These are phyloP conservation scores for Citrus mangshanensis DNA, from an alignment of 345 rosid genomes.

Conservation along the genomic window DNA sequence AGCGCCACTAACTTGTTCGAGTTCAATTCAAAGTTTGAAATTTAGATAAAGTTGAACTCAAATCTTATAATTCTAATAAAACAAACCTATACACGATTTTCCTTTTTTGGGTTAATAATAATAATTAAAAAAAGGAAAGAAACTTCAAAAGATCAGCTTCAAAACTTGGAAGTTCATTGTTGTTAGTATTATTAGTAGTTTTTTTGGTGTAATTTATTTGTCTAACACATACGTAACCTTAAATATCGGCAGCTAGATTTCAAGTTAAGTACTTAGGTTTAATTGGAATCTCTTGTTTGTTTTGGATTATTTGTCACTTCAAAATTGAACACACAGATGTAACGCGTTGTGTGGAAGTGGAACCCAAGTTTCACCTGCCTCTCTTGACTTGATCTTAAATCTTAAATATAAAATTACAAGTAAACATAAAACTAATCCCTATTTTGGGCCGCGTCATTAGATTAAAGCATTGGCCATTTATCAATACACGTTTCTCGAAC, in stretches of 20 bases:
- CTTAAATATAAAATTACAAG: too few relatives aligned
- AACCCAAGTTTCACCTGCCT: conserved; percentile 19
- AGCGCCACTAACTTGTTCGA: background rate
- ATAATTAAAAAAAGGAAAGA: too few relatives aligned
- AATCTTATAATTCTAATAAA: background rate
- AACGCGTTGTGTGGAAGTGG: background rate
- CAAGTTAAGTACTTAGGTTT: background rate
- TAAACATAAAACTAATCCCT: background rate
- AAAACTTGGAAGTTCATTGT: background rate
- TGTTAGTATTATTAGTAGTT: background rate
- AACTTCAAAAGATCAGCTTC: background rate
- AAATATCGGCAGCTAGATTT: background rate
- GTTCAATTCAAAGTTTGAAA: conserved; percentile 1
- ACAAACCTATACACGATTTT: too few relatives aligned
- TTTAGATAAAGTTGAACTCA: background rate
- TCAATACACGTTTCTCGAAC: background rate
- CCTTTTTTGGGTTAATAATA: too few relatives aligned
- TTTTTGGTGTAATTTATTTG: background rate
- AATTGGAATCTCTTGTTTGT: conserved; percentile 18
- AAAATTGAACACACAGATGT: background rate
- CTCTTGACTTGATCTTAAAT: conserved; percentile 11
- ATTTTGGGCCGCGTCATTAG: conserved; percentile 12
- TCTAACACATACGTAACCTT: background rate
- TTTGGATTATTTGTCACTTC: background rate
- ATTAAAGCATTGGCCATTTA: conserved; percentile 10